Base-by-base conservation (phyloP, 805 yeast genomes). In the Myxozyma neglecta region DNA sequence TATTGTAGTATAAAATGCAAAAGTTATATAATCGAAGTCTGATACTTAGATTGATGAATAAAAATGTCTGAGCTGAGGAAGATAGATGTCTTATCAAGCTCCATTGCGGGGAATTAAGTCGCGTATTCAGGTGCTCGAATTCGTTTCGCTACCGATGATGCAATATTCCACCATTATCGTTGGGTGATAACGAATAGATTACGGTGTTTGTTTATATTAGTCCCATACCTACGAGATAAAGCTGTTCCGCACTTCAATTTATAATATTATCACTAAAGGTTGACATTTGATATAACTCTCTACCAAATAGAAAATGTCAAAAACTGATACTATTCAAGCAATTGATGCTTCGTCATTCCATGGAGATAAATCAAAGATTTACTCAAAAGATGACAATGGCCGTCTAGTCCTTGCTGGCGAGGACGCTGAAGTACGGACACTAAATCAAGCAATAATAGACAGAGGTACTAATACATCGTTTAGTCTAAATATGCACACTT, bases 401-500 rank as follows among this genome's bases (percentile, higher is more conserved):
- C 53, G 52, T 6, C 47, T 61, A 13, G 62, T 53, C 32, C 59
- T 61, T n/a, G 44, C 60, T 20, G 64, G 64, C 40, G 61, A 60
- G 16, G 59, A 47, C 34, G 42, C 56, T 43, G 53, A 42, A 50
- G 62, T 59, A 16, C 10, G 50, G 16, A 40, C 5, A 24, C 35
- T 1, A 14, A 8, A 29, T 1, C 11, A 36, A 18, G 24, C 9
- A 16, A 3, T n/a, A 14, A 37, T 36, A 18, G n/a, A 16, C 18
- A 13, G 24, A 32, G 44, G 16, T 36, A 10, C 46, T 40, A 16
- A 40, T 14, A 29, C 9, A 53, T 6, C 29, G 18, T 11, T 10
- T 36, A 57, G 57, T 47, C 61, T 1, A 18, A 37, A 18, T 59
- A 59, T 35, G 65, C 66, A 24, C 47, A 55, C 29, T 86, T 81